Conservation (phyloP, 1,139 yeast genomes). For the Debaryomyces fabryi region DNA sequence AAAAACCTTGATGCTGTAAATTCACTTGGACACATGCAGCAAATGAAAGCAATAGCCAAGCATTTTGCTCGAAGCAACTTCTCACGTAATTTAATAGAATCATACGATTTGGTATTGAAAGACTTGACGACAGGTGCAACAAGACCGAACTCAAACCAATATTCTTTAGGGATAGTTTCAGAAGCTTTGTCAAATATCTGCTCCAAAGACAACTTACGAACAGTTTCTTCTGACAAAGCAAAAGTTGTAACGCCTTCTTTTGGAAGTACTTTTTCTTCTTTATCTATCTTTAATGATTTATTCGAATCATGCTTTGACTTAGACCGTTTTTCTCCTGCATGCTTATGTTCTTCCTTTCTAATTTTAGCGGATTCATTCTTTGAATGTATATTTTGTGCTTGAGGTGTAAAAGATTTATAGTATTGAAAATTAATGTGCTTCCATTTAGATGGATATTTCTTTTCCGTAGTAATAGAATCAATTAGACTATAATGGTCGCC, state of each 20-base stretch:
- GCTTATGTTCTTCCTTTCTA: background rate
- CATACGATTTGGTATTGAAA: constrained; percentile 59
- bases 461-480: constrained; percentile 52
- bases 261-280: constrained; percentile 12
- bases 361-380: background rate
- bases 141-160: constrained; percentile 65
- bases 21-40: constrained; percentile 54
- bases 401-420: constrained; percentile 32
- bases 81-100: constrained; percentile 57
- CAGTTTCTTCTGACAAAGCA: constrained; percentile 48
- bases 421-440: constrained; percentile 57
- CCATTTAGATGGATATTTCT: constrained; percentile 61
- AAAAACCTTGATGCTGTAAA: constrained; percentile 66
- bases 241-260: constrained; percentile 52
- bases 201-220: constrained; percentile 54
- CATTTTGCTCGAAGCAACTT: constrained; percentile 66
- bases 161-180: constrained; percentile 59
- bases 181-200: constrained; percentile 67
- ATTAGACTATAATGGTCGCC: constrained; percentile 56
- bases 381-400: constrained; percentile 8
- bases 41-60: constrained; percentile 60
- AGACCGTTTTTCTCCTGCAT: background rate
- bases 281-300: constrained; percentile 13
- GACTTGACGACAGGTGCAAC: constrained; percentile 72
- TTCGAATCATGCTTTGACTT: constrained; percentile 9